Percentiles rank a stretch among this genome's conserved stretches.
These are phyloP conservation scores for Pichia scutulata DNA, from an alignment of 805 yeast genomes.

Conservation along the genomic window DNA sequence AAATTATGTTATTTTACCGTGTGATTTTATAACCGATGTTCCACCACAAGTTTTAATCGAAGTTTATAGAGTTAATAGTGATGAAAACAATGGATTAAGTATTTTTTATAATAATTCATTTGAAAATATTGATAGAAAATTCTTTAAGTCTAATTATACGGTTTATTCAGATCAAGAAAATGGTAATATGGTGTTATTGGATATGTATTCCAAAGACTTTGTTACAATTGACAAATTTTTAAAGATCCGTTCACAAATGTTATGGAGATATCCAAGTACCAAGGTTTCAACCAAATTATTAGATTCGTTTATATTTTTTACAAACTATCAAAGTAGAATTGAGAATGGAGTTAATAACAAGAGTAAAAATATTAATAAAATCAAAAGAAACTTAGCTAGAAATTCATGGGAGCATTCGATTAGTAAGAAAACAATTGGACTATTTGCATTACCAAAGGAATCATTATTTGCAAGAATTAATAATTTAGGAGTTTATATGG, in stretches of 20 bases:
- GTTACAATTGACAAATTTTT: conserved; percentile 67
- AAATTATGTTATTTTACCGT: conserved; percentile 79
- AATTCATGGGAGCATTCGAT: conserved; percentile 81
- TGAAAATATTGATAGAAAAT: conserved; percentile 73
- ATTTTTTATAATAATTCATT: conserved; percentile 68
- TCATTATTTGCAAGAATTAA: conserved; percentile 71
- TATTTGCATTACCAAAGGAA: conserved; percentile 63
- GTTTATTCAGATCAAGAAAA: conserved; percentile 46
- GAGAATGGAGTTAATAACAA: conserved; percentile 7
- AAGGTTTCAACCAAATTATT: conserved; percentile 69
- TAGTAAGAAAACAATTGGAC: conserved; percentile 52
- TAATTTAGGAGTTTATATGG: conserved; percentile 75
- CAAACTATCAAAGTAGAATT: conserved; percentile 41
- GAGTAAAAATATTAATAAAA: conserved; percentile 50
- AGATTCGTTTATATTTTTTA: conserved; percentile 66
- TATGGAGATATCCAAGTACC: conserved; percentile 81
- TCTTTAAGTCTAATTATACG: conserved; percentile 59
- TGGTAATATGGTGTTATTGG: conserved; percentile 48
- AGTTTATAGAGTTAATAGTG: conserved; percentile 66
- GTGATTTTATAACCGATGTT: conserved; percentile 87
- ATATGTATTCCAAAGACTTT: conserved; percentile 59
- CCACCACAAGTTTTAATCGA: conserved; percentile 87
- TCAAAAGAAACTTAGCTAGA: conserved; percentile 81
- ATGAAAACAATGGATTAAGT: conserved; percentile 61
- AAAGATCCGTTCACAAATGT: conserved; percentile 74